Conservation (phyloP, 176 grass and related monocot species). For the Eremochloa ophiuroides region DNA sequence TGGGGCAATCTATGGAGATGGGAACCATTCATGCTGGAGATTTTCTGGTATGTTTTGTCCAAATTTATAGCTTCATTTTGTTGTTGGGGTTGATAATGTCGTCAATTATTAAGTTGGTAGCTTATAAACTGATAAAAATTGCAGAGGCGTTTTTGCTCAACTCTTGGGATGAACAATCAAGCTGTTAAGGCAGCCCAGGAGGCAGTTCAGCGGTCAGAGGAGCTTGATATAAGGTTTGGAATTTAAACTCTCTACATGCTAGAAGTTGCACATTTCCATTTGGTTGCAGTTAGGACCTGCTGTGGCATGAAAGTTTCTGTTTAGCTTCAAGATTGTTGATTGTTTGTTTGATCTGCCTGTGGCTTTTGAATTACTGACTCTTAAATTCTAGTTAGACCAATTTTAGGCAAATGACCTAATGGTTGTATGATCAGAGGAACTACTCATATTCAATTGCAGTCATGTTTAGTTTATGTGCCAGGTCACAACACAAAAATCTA, state of each 20-base stretch:
- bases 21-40: conserved; percentile 84
- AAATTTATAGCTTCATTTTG: not conserved
- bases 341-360: not conserved
- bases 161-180: conserved; percentile 85
- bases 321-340: not conserved
- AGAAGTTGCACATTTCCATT: not conserved
- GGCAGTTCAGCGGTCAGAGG: conserved; percentile 69
- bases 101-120: not conserved
- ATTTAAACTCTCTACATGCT: not conserved
- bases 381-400: not conserved
- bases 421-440: not conserved
- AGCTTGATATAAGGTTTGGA: conserved; percentile 81
- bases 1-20: conserved; percentile 97
- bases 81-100: not conserved
- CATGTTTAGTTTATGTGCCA: not conserved
- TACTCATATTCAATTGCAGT: not conserved
- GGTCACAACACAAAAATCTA: not conserved
- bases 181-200: conserved; percentile 93
- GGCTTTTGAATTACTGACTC: not conserved
- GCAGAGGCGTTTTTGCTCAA: conserved; percentile 87
- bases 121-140: conserved; percentile 33
- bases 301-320: not conserved
- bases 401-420: not conserved
- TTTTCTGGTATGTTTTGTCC: conserved; percentile 61
- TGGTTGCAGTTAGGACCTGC: not conserved